A percentile compares a stretch with the other conserved stretches of the same genome.
phyloP scores from a whole-genome alignment of 345 rosid species.

The Conringia planisiliqua region DNA sequence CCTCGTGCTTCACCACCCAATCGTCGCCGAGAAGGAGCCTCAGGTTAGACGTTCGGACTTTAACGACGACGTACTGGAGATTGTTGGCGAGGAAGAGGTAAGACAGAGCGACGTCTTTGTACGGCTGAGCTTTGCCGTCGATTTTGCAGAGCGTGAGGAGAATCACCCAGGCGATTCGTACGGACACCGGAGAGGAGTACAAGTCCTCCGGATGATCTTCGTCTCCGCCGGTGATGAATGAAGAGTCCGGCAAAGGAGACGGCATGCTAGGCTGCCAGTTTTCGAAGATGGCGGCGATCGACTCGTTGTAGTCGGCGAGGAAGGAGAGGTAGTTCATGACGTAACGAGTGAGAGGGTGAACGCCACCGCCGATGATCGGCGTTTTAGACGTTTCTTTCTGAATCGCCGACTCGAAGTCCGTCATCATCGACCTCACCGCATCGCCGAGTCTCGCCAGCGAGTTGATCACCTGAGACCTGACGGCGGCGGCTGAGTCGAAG shows the following conservation, averaged over 20 bases:
- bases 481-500: constrained; percentile 44
- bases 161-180: constrained; percentile 55
- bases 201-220: constrained; percentile 15
- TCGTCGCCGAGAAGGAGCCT: constrained; percentile 69
- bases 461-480: constrained; percentile 49
- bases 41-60: constrained; percentile 57
- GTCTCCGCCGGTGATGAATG: constrained; percentile 33
- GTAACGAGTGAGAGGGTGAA: constrained; percentile 76
- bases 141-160: constrained; percentile 77
- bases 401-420: constrained; percentile 63
- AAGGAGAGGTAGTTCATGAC: constrained; percentile 75
- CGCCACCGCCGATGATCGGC: constrained; percentile 58
- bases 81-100: constrained; percentile 84
- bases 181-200: constrained; percentile 30
- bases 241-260: constrained; percentile 50
- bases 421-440: constrained; percentile 41
- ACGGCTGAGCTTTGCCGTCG: constrained; percentile 62
- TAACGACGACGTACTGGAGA: constrained; percentile 71
- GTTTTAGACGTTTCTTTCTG: constrained; percentile 54
- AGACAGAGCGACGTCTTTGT: constrained; percentile 72
- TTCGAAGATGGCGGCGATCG: constrained; percentile 50
- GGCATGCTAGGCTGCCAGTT: constrained; percentile 33
- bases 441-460: constrained; percentile 60
- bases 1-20: constrained; percentile 63
- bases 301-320: constrained; percentile 58